phyloP scores from a whole-genome alignment of 768 basidiomycete genomes.

The Fistulinella prunicolor region DNA sequence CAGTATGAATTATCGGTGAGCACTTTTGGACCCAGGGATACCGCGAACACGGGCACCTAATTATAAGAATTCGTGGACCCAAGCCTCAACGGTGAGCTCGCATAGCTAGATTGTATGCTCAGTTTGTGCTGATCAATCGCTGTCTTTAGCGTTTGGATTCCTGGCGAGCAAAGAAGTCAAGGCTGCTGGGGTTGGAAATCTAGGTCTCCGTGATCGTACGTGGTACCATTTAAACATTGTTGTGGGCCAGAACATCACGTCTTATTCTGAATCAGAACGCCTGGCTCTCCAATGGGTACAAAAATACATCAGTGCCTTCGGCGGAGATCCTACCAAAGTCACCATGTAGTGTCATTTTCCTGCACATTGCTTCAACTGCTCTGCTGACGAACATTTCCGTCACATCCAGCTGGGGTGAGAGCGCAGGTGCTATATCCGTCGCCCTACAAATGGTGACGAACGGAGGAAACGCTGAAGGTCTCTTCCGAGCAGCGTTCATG shows the following conservation, averaged over 20 bases:
- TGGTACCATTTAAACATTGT: not conserved
- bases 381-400: not conserved
- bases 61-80: not conserved
- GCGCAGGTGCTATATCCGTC: conserved; percentile 37
- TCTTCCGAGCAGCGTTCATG: conserved; percentile 36
- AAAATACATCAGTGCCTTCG: conserved; percentile 53
- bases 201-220: conserved; percentile 48
- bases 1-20: conserved; percentile 42
- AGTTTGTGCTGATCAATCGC: not conserved
- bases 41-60: not conserved
- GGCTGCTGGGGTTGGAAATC: conserved; percentile 42
- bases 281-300: conserved; percentile 54
- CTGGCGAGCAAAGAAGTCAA: conserved; percentile 39
- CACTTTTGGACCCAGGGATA: not conserved
- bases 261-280: conserved; percentile 19
- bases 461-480: conserved; percentile 20
- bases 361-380: not conserved
- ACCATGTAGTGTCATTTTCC: conserved; percentile 12
- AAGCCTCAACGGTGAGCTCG: conserved; percentile 10
- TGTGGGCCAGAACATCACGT: not conserved
- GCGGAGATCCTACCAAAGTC: conserved; percentile 49
- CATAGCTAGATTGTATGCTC: not conserved
- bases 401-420: conserved; percentile 31
- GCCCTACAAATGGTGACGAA: conserved; percentile 28
- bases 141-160: conserved; percentile 35